Evolutionary conservation across 345 rosid species (phyloP).

Genomic region (Eucalyptus erythrocorys): DNA sequence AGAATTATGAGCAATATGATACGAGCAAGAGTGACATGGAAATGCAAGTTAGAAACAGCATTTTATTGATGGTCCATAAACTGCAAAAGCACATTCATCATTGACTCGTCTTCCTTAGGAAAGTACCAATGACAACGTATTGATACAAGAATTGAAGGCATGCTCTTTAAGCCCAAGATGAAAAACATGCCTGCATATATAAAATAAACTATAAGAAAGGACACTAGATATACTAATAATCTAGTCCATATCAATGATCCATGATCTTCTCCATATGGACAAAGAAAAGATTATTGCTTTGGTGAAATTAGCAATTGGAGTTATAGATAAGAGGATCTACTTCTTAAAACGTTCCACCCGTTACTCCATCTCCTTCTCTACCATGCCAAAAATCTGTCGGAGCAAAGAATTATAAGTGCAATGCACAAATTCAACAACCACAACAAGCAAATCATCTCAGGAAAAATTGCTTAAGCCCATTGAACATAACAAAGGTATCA

Average conservation of each 20-base stretch:
- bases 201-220: neutral
- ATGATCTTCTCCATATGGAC: neutral
- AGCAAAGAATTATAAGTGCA: neutral
- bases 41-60: neutral
- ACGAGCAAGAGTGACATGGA: neutral
- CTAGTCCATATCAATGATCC: neutral
- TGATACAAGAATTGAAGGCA: neutral
- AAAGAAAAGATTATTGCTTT: neutral
- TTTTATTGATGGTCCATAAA: neutral
- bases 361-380: conserved; percentile 88
- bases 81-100: neutral
- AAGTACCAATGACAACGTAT: neutral
- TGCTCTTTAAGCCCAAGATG: neutral
- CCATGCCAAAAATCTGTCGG: conserved; percentile 79
- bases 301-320: neutral
- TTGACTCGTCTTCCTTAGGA: neutral
- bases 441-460: neutral
- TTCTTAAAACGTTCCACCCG: conserved; percentile 87
- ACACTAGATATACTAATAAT: neutral
- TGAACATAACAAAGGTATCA: neutral
- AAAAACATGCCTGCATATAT: neutral
- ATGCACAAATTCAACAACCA: neutral
- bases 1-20: neutral
- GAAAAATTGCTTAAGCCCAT: neutral
- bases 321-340: conserved; percentile 7